phyloP scores from a whole-genome alignment of 1,284 basidiomycete genomes.

The Apiotrichum gracile region DNA sequence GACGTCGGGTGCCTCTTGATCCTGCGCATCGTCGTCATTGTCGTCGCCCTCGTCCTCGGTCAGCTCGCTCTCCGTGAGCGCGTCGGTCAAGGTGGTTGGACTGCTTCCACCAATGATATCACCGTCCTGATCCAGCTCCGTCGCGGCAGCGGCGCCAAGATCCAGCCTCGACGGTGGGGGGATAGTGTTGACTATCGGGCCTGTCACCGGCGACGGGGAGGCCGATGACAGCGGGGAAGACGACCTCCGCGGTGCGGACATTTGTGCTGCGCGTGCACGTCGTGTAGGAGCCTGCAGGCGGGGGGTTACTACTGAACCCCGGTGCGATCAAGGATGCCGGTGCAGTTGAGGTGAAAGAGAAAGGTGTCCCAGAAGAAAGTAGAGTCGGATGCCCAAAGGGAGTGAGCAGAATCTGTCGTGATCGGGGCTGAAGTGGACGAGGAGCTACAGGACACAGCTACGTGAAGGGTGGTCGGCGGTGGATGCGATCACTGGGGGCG shows the following conservation, averaged over 20 bases:
- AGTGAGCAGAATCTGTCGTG: too few relatives aligned
- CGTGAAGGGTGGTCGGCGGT: too few relatives aligned
- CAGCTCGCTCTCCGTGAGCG: conserved; percentile 22
- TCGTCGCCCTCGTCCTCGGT: conserved; percentile 22
- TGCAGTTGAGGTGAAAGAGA: too few relatives aligned
- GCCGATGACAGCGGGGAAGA: conserved; percentile 20
- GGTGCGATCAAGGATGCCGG: too few relatives aligned
- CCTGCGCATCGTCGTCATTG: conserved; percentile 6
- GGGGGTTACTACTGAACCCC: background rate
- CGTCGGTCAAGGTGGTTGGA: conserved; percentile 19
- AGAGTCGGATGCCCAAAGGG: too few relatives aligned
- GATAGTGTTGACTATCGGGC: conserved; percentile 2
- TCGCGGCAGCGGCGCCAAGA: conserved; percentile 6
- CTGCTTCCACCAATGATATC: conserved; percentile 18
- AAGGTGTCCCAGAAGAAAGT: too few relatives aligned
- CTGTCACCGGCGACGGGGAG: conserved; percentile 14
- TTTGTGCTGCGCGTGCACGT: background rate
- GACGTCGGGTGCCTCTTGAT: background rate
- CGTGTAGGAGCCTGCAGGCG: background rate
- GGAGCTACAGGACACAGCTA: too few relatives aligned
- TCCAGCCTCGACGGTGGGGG: conserved; percentile 1
- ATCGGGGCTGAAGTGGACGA: too few relatives aligned
- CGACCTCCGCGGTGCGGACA: conserved; percentile 18
- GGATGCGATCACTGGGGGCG: too few relatives aligned
- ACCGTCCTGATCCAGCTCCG: background rate